These are phyloP conservation scores for Linaria vulgaris DNA, from an alignment of 257 asterid species.

Conservation along the genomic window DNA sequence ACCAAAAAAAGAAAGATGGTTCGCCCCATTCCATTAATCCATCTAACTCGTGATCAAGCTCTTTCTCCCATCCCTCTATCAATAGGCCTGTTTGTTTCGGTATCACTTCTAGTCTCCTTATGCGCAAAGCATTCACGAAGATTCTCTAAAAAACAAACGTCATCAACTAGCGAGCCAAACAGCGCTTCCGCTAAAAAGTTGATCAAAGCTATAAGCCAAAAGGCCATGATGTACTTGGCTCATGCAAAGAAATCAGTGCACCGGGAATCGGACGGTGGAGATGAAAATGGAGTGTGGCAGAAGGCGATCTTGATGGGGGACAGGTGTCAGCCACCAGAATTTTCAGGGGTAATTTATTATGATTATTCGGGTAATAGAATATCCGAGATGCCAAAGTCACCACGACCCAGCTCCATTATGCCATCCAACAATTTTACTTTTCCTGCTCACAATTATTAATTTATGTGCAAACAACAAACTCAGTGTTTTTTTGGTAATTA, in stretches of 20 bases:
- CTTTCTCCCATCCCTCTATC: conserved; percentile 38
- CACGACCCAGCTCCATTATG: conserved; percentile 40
- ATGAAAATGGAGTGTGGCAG: conserved; percentile 72
- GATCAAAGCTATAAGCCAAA: conserved; percentile 31
- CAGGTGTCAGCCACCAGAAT: conserved; percentile 66
- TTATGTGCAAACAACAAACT: no score
- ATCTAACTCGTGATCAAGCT: not conserved
- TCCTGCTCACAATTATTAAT: conserved; percentile 23
- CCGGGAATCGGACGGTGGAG: conserved; percentile 12
- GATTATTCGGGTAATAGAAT: conserved; percentile 68
- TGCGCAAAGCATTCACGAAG: conserved; percentile 63
- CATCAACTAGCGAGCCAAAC: conserved; percentile 25
- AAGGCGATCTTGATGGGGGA: conserved; percentile 57
- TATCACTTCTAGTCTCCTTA: conserved; percentile 47
- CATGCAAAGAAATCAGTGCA: conserved; percentile 25
- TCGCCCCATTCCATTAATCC: conserved; percentile 35
- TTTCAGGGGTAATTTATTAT: conserved; percentile 35
- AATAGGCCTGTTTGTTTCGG: conserved; percentile 57
- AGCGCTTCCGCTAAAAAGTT: conserved; percentile 40
- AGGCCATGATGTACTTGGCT: conserved; percentile 29
- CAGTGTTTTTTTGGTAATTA: no score
- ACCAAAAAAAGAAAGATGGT: conserved; percentile 42
- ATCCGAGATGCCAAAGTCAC: conserved; percentile 79
- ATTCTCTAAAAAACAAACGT: conserved; percentile 18
- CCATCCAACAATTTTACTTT: conserved; percentile 39